These are phyloP conservation scores for Fibroporia radiculosa DNA, from an alignment of 768 basidiomycete species.

Conservation along the genomic window DNA sequence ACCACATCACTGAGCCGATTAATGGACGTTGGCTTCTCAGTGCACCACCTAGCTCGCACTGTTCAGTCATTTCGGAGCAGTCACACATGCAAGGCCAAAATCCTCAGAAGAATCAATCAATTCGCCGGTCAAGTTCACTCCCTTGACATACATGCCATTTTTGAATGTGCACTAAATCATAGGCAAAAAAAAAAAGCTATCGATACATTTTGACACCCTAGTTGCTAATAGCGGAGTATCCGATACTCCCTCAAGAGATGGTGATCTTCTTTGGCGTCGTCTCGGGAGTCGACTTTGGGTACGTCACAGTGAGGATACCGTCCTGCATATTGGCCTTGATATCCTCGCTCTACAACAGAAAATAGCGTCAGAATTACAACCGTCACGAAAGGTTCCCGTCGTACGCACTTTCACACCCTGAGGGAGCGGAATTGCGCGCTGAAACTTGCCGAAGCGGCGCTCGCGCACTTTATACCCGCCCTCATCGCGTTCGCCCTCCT, in stretches of 20 bases:
- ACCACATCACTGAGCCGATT: too few species aligned
- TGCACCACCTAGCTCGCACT: too few species aligned
- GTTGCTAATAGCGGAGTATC: too few species aligned
- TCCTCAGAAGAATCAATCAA: too few species aligned
- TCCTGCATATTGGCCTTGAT: constrained; percentile 21
- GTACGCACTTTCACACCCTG: constrained; percentile 20
- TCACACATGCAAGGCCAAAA: too few species aligned
- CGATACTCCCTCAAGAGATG: constrained; percentile 26
- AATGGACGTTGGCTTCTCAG: too few species aligned
- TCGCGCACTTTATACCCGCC: constrained; percentile 26
- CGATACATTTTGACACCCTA: too few species aligned
- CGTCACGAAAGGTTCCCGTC: background rate
- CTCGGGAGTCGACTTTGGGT: constrained; percentile 18
- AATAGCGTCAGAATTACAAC: background rate
- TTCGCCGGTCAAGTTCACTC: too few species aligned
- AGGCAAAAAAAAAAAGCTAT: too few species aligned
- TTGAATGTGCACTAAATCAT: too few species aligned
- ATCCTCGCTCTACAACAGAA: constrained; percentile 14
- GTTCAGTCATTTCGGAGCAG: too few species aligned
- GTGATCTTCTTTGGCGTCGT: constrained; percentile 17
- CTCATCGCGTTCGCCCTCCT: constrained; percentile 27
- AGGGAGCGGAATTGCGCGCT: constrained; percentile 17
- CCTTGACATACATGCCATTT: too few species aligned
- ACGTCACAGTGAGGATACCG: constrained; percentile 21
- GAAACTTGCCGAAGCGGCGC: constrained; percentile 21